Conservation (phyloP, 257 asterid species). For the Solanum sitiens region DNA sequence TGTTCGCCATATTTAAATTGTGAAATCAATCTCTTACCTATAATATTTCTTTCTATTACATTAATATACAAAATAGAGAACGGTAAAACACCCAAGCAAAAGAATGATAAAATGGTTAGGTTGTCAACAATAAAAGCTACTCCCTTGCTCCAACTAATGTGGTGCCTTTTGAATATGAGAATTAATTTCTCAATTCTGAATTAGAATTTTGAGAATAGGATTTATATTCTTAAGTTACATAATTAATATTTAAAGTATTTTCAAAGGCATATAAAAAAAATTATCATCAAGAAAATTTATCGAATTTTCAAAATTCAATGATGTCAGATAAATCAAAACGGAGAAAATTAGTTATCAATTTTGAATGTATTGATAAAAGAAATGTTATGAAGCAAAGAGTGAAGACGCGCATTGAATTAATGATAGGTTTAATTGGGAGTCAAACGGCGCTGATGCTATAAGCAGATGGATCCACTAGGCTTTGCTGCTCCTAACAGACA, state of each 20-base stretch:
- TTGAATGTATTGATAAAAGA: neutral
- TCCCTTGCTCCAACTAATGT: neutral
- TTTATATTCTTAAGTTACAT: neutral
- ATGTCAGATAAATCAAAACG: neutral
- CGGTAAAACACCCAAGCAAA: neutral
- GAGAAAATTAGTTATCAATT: neutral
- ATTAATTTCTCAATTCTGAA: neutral
- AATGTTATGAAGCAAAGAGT: no score
- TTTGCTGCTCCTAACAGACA: neutral
- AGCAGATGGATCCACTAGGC: neutral
- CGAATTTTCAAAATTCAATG: neutral
- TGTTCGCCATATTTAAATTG: neutral
- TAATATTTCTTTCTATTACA: neutral
- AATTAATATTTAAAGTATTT: neutral
- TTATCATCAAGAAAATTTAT: neutral
- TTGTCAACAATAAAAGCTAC: neutral
- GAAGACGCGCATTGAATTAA: neutral
- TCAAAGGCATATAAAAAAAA: neutral
- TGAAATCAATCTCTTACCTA: neutral
- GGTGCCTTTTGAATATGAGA: neutral
- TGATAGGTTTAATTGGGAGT: neutral
- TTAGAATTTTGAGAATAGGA: neutral
- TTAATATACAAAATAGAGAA: neutral
- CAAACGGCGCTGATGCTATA: neutral
- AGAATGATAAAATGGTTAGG: neutral